Evolutionary conservation across 257 asterid genomes (phyloP).

Genomic region (Leptodermis oblonga): DNA sequence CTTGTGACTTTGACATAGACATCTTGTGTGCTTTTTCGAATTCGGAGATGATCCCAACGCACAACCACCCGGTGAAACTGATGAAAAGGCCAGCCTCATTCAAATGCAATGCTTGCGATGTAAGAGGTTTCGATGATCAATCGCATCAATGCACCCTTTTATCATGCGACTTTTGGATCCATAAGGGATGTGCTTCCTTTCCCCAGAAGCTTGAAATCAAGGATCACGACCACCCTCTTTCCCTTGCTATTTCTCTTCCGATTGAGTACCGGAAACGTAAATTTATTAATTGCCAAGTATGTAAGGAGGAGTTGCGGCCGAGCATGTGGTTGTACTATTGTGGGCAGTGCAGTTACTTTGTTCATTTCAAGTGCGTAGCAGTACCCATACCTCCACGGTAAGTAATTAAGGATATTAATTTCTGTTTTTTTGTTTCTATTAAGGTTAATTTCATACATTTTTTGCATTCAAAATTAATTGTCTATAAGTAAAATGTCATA

Average conservation of each 20-base stretch:
- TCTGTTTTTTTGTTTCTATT: too few relatives aligned
- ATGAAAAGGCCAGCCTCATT: not conserved
- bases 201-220: too few relatives aligned
- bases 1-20: not conserved
- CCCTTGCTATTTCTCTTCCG: not conserved
- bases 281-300: not conserved
- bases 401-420: too few relatives aligned
- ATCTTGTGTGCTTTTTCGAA: not conserved
- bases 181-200: conserved; percentile 6
- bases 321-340: not conserved
- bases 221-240: conserved; percentile 12
- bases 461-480: too few relatives aligned
- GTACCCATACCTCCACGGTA: too few relatives aligned
- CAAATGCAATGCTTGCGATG: too few relatives aligned
- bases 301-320: not conserved
- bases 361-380: too few relatives aligned
- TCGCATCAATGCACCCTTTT: not conserved
- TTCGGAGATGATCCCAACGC: not conserved
- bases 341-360: too few relatives aligned
- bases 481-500: too few relatives aligned
- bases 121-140: not conserved
- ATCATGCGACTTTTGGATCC: conserved; percentile 6
- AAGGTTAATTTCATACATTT: too few relatives aligned
- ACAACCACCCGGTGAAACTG: not conserved
- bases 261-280: too few relatives aligned